Base-by-base conservation (phyloP, 805 yeast species). In the Candida pseudoglaebosa region DNA sequence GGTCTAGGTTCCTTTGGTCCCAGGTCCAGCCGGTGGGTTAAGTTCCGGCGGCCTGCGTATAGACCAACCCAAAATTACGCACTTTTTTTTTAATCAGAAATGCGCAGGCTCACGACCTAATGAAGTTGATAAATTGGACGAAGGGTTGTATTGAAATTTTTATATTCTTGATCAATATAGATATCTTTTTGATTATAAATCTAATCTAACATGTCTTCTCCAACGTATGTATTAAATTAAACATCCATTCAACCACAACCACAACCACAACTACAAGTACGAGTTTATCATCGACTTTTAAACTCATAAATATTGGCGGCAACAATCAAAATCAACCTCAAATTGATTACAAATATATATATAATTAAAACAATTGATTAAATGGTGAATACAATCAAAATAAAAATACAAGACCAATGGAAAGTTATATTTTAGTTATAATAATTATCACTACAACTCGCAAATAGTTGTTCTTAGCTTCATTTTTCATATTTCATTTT, bases 151-250 rank as follows among this genome's bases (percentile, higher is more conserved):
- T 5, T 5, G 13, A 26, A 26, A n/a, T n/a, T n/a, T 26, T 26
- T 10, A 26, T 6, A 26, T 10, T 26, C 29, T 26, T 26, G 13
- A 5, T 13, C 15, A 26, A 12, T 26, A 20, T 20, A n/a, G n/a
- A 33, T 21, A 20, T 32, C 32, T 36, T 35, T 31, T 34, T 28
- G 24, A 24, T 16, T 16, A 24, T 30, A 21, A n/a, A n/a, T n/a
- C n/a, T n/a, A n/a, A n/a, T n/a, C 28, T 42, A 53, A 48, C 34
- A 62, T 63, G 70, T 57, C 69, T 61, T 61, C 70, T 58, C 70
- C 71, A 51, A 61, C 65, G 71, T 66, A 66, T 49, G 71, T 66
- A 55, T 47, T 28, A 17, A 5, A 14, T 15, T n/a, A n/a, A n/a
- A 12, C 18, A n/a, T 13, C 12, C 15, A 13, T 14, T 5, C 34